phyloP scores from a whole-genome alignment of 345 rosid genomes.

The Cardamine resedifolia region DNA sequence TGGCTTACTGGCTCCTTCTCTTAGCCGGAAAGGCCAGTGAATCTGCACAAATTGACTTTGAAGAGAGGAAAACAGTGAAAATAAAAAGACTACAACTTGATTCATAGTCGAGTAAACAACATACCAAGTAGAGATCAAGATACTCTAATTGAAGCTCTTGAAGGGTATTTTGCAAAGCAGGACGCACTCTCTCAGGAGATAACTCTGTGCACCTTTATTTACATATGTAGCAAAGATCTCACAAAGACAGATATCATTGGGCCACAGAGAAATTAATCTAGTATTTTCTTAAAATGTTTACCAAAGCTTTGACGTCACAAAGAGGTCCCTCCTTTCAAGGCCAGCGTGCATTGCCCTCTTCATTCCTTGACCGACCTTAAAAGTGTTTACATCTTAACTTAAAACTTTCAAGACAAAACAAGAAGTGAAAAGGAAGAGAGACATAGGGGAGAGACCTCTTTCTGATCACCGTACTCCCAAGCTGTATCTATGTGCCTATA shows the following conservation, averaged over 20 bases:
- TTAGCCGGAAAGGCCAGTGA: conserved; percentile 58
- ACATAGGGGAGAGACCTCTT: conserved; percentile 32
- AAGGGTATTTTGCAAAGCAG: conserved; percentile 51
- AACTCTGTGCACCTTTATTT: conserved; percentile 49
- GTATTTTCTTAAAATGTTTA: background rate
- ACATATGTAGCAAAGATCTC: background rate
- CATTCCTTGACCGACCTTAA: conserved; percentile 47
- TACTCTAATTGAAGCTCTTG: conserved; percentile 56
- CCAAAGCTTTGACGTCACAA: conserved; percentile 59
- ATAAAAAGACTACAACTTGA: background rate
- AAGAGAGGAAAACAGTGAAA: background rate
- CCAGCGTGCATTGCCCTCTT: conserved; percentile 52
- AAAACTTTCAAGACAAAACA: background rate
- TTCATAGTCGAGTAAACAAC: background rate
- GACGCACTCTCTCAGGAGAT: conserved; percentile 50
- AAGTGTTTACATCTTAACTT: background rate
- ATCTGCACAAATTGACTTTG: conserved; percentile 34
- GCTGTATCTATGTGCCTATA: conserved; percentile 61
- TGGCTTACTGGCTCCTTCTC: conserved; percentile 54
- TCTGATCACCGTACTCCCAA: conserved; percentile 45
- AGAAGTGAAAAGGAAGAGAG: background rate
- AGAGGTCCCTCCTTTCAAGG: conserved; percentile 52
- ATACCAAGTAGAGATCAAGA: conserved; percentile 57
- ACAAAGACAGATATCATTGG: background rate
- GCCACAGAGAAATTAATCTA: background rate